These are phyloP conservation scores for Bretschneidera sinensis DNA, from an alignment of 345 rosid species.

Conservation along the genomic window DNA sequence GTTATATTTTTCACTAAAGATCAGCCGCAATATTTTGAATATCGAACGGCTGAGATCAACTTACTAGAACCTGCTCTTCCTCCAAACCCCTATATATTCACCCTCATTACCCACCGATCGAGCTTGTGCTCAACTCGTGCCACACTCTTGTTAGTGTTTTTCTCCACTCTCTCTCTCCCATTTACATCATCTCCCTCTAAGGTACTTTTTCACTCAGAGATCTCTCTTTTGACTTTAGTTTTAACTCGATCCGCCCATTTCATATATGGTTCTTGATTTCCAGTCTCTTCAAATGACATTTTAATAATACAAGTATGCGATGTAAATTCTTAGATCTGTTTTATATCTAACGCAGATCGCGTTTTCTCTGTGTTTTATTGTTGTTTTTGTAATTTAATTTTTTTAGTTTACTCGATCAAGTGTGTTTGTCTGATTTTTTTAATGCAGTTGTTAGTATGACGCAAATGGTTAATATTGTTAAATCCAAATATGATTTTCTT, in stretches of 20 bases:
- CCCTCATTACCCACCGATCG: neutral
- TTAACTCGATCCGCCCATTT: neutral
- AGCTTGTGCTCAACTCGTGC: slow-evolving; percentile 56
- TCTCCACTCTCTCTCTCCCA: neutral
- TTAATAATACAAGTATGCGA: neutral
- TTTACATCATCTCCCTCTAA: slow-evolving; percentile 5
- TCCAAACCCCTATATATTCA: slow-evolving; percentile 20
- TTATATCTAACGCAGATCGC: neutral
- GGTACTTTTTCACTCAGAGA: slow-evolving; percentile 5
- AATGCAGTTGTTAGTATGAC: too few species aligned
- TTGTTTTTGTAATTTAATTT: too few species aligned
- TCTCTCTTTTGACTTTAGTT: neutral
- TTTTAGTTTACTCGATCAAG: too few species aligned
- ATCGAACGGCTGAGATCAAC: slow-evolving; percentile 35
- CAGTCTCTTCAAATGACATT: neutral
- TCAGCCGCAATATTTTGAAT: slow-evolving; percentile 35
- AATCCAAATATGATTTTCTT: too few species aligned
- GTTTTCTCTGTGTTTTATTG: neutral
- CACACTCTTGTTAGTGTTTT: slow-evolving; percentile 15
- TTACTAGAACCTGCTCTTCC: slow-evolving; percentile 47
- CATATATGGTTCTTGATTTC: slow-evolving; percentile 8
- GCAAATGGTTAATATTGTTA: too few species aligned
- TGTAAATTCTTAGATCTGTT: neutral
- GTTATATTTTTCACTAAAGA: slow-evolving; percentile 6
- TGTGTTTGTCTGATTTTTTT: neutral